Evolutionary conservation across 2,329 filamentous ascomycete species (phyloP).

Genomic region (Fusarium poae): DNA sequence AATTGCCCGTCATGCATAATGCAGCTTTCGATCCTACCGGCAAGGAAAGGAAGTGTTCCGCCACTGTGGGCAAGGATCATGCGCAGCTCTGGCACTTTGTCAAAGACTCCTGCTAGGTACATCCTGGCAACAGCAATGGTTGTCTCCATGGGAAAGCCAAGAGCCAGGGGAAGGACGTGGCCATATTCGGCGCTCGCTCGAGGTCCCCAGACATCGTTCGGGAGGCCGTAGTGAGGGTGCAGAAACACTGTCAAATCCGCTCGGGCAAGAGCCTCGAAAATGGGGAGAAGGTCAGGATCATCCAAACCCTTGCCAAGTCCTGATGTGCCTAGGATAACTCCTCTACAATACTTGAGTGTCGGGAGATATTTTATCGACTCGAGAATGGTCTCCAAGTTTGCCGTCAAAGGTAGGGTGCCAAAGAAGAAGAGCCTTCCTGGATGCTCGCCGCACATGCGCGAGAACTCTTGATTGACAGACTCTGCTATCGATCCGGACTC

Average conservation of each 20-base stretch:
- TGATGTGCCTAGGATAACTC: conserved; percentile 89
- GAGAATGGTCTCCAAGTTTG: conserved; percentile 71
- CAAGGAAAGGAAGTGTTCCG: conserved; percentile 88
- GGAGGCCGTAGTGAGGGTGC: conserved; percentile 93
- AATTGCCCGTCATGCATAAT: conserved; percentile 85
- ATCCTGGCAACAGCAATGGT: conserved; percentile 91
- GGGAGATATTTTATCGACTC: conserved; percentile 74
- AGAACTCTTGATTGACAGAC: conserved; percentile 82
- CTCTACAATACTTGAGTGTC: conserved; percentile 76
- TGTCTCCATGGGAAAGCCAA: conserved; percentile 93
- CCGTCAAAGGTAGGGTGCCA: conserved; percentile 82
- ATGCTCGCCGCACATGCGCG: conserved; percentile 75
- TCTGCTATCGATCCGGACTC: conserved; percentile 73
- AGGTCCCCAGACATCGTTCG: conserved; percentile 82
- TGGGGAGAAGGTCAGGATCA: conserved; percentile 77
- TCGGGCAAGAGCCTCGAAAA: conserved; percentile 77
- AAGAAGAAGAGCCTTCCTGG: conserved; percentile 84
- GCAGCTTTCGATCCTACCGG: conserved; percentile 89
- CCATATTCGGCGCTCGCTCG: conserved; percentile 78
- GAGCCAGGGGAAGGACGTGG: conserved; percentile 85
- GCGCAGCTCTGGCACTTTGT: conserved; percentile 75
- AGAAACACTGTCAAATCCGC: conserved; percentile 79
- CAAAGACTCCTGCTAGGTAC: conserved; percentile 88
- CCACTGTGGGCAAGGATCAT: conserved; percentile 90
- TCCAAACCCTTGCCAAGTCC: conserved; percentile 86